Percentiles rank a stretch among this genome's conserved stretches.
Evolutionary conservation across 2,329 filamentous ascomycete genomes (phyloP).

Genomic region (Pseudonectria foliicola): DNA sequence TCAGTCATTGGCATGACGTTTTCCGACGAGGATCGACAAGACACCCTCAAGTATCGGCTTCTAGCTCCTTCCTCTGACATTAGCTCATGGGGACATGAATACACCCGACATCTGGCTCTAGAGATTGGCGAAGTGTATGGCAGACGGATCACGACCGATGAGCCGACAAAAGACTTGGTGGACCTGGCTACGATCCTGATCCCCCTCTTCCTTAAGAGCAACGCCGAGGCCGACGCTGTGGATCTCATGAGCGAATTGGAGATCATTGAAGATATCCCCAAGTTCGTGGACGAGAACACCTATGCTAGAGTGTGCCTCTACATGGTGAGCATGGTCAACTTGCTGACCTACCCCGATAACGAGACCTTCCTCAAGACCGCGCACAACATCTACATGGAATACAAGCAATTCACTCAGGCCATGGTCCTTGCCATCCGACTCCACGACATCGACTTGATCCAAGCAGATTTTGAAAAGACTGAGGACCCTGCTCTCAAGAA

Average conservation of each 20-base stretch:
- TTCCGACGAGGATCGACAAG: conserved; percentile 90
- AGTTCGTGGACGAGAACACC: conserved; percentile 89
- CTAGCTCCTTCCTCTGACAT: conserved; percentile 87
- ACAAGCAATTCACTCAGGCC: conserved; percentile 88
- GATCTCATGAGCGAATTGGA: conserved; percentile 96
- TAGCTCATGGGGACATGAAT: conserved; percentile 97
- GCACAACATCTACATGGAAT: conserved; percentile 87
- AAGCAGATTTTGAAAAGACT: conserved; percentile 71
- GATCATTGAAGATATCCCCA: conserved; percentile 86
- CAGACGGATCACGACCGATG: conserved; percentile 78
- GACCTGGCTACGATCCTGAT: conserved; percentile 80
- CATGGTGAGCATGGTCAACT: conserved; percentile 98
- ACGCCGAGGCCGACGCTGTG: conserved; percentile 95
- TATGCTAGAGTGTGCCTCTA: conserved; percentile 91
- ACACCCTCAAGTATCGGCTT: conserved; percentile 92
- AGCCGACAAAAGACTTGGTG: conserved; percentile 74
- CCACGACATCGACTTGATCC: conserved; percentile 79
- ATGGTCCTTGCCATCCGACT: conserved; percentile 90
- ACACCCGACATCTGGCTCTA: conserved; percentile 87
- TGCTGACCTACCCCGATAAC: conserved; percentile 96
- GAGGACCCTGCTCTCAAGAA: conserved; percentile 78
- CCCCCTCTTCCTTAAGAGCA: conserved; percentile 92
- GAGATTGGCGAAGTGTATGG: conserved; percentile 94
- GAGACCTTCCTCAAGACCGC: conserved; percentile 89
- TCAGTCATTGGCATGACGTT: conserved; percentile 99